These are phyloP conservation scores for Ormosia emarginata DNA, from an alignment of 306 rosid genomes.

Conservation along the genomic window DNA sequence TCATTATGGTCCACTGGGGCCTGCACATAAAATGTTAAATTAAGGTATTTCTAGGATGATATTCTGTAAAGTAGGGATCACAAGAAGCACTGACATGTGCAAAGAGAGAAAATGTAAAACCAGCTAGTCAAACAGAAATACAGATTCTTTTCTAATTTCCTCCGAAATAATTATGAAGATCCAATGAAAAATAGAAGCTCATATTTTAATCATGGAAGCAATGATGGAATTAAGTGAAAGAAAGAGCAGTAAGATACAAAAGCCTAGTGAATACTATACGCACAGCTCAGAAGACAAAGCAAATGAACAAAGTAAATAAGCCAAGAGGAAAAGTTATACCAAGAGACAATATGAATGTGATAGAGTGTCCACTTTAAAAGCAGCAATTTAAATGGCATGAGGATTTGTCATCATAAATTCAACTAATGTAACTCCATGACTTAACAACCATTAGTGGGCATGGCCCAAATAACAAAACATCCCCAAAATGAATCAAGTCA, in stretches of 20 bases:
- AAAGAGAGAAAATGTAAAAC: not conserved
- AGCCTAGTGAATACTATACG: not conserved
- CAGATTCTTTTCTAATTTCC: not conserved
- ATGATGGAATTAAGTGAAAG: not conserved
- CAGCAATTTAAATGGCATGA: not conserved
- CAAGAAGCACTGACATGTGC: not conserved
- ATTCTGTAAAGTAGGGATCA: not conserved
- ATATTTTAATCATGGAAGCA: not conserved
- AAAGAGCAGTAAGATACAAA: not conserved
- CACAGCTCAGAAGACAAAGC: not conserved
- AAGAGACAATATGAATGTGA: not conserved
- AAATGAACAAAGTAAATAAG: not conserved
- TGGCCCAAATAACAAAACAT: not conserved
- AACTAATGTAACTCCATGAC: not conserved
- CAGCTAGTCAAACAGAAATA: not conserved
- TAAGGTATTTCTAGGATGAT: not conserved
- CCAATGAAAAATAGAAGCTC: not conserved
- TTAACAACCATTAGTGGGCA: not conserved
- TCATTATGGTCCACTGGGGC: conserved; percentile 18
- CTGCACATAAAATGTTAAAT: conserved; percentile 28
- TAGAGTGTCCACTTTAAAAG: not conserved
- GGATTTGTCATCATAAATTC: not conserved
- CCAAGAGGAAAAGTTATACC: not conserved
- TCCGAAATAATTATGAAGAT: not conserved
- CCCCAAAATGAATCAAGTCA: not conserved